Conservation (phyloP, 2,329 filamentous ascomycete genomes). For the Cladosporium phlei region DNA sequence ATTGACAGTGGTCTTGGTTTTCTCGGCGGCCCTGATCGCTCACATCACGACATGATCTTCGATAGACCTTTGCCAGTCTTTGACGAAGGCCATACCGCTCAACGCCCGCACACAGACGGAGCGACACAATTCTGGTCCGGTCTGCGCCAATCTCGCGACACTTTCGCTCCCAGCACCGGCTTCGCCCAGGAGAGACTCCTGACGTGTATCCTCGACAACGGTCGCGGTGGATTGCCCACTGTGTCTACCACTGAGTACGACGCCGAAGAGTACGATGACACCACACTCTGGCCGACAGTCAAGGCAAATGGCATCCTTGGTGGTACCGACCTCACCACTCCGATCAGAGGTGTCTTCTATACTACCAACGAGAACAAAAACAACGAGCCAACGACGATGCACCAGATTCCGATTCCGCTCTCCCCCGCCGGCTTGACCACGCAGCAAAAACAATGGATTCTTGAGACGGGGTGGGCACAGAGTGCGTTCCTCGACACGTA, state of each 20-base stretch:
- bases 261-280: slow-evolving; percentile 18
- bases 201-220: neutral
- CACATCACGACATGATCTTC: slow-evolving; percentile 45
- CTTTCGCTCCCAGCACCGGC: slow-evolving; percentile 6
- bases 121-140: slow-evolving; percentile 25
- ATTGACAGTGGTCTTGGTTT: slow-evolving; percentile 65
- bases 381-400: too few relatives aligned
- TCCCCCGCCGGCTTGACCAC: slow-evolving; percentile 42
- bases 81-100: slow-evolving; percentile 27
- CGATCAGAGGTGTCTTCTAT: neutral
- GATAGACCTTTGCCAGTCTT: slow-evolving; percentile 44
- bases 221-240: neutral
- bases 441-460: slow-evolving; percentile 63
- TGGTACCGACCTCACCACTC: neutral
- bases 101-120: slow-evolving; percentile 20
- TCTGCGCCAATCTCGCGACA: slow-evolving; percentile 22
- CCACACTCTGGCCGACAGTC: slow-evolving; percentile 20
- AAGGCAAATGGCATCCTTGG: neutral
- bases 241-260: neutral
- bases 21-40: slow-evolving; percentile 58
- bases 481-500: slow-evolving; percentile 64
- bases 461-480: slow-evolving; percentile 66
- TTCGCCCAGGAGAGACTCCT: neutral
- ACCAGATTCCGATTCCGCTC: too few relatives aligned
- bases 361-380: too few relatives aligned